Conservation (phyloP, 306 rosid species). For the Vigna angularis region DNA sequence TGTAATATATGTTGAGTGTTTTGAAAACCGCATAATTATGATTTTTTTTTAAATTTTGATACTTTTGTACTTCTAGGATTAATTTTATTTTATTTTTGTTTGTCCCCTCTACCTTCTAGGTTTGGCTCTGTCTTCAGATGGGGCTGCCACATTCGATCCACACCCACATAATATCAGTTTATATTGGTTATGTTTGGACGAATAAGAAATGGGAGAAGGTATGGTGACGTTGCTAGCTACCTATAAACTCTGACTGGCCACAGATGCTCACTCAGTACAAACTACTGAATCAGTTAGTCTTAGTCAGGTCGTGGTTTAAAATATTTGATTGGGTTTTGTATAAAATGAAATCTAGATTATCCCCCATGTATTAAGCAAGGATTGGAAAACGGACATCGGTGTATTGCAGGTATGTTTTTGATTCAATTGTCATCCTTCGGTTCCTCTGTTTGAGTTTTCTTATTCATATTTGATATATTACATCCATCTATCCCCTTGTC, state of each 20-base stretch:
- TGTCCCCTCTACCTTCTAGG: background rate
- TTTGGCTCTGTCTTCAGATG: background rate
- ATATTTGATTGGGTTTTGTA: background rate
- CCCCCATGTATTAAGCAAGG: background rate
- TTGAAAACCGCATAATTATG: background rate
- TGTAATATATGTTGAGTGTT: background rate
- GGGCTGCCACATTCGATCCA: background rate
- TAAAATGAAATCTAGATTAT: background rate
- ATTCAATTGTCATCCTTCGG: background rate
- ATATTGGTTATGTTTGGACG: background rate
- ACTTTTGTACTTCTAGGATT: background rate
- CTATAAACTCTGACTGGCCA: background rate
- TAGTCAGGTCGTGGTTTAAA: background rate
- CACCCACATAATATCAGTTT: background rate
- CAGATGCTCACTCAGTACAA: background rate
- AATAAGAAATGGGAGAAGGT: background rate
- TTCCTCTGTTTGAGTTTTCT: background rate
- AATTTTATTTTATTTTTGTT: background rate
- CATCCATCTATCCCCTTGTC: background rate
- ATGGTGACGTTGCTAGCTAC: background rate
- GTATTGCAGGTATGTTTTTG: background rate
- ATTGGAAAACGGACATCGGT: background rate
- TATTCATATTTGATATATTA: constrained; percentile 13
- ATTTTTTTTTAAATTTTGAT: background rate
- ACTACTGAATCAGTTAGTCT: background rate